These are phyloP conservation scores for Penicillium sp. DNA, from an alignment of 2,329 filamentous ascomycete species.

Conservation along the genomic window DNA sequence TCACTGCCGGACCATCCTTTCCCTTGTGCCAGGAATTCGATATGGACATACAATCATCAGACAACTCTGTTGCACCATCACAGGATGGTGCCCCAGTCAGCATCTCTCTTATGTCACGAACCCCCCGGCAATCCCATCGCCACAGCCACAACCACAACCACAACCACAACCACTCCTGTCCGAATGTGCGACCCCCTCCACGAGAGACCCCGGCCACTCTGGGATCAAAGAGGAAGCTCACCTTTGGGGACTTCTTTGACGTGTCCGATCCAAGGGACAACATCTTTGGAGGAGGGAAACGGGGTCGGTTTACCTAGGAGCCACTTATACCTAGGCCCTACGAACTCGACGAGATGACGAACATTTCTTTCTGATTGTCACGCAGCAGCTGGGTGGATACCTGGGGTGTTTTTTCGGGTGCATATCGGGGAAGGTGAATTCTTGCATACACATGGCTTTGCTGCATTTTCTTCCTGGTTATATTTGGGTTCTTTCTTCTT, in stretches of 20 bases:
- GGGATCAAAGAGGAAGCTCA: constrained; percentile 52
- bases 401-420: constrained; percentile 32
- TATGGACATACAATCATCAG: constrained; percentile 47
- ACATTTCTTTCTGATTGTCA: constrained; percentile 37
- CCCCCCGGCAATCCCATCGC: constrained; percentile 43
- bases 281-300: constrained; percentile 49
- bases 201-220: constrained; percentile 43
- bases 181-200: constrained; percentile 40
- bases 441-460: constrained; percentile 35
- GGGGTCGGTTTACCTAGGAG: constrained; percentile 47
- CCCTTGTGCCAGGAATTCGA: constrained; percentile 42
- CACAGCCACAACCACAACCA: constrained; percentile 30
- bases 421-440: constrained; percentile 34
- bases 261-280: constrained; percentile 50
- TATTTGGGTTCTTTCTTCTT: constrained; percentile 10
- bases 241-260: constrained; percentile 54
- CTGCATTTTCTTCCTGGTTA: constrained; percentile 20
- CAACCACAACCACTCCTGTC: constrained; percentile 35
- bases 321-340: constrained; percentile 15
- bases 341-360: constrained; percentile 38
- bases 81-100: constrained; percentile 42
- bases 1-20: constrained; percentile 45
- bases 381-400: constrained; percentile 31
- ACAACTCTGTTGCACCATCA: constrained; percentile 34
- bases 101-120: constrained; percentile 48